Conservation (phyloP, 1,139 yeast species). For the Suhomyces panamericanus region DNA sequence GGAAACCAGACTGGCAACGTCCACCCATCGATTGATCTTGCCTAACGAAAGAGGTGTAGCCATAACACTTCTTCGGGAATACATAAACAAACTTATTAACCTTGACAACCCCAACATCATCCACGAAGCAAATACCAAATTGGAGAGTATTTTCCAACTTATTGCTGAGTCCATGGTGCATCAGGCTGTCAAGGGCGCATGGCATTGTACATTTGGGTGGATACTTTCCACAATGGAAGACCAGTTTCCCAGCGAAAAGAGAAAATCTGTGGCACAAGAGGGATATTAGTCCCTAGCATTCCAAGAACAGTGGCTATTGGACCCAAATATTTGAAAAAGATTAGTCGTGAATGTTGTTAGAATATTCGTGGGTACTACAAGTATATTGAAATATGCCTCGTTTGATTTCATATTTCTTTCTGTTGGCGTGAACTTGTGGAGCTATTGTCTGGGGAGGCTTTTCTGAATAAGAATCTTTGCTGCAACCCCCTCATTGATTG, state of each 20-base stretch:
- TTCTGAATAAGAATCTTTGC: too few relatives aligned
- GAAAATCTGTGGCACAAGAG: constrained; percentile 2
- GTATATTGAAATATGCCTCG: too few relatives aligned
- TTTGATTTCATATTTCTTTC: too few relatives aligned
- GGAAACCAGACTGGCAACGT: constrained; percentile 5
- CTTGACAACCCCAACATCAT: constrained; percentile 15
- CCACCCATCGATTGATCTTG: constrained; percentile 18
- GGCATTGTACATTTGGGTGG: constrained; percentile 21
- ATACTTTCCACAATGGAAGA: constrained; percentile 7
- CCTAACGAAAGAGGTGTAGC: constrained; percentile 30
- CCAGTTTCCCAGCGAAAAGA: constrained; percentile 1
- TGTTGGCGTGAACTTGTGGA: too few relatives aligned
- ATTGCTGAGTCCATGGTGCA: constrained; percentile 27
- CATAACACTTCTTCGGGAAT: constrained; percentile 22
- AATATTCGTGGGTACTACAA: too few relatives aligned
- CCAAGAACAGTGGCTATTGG: too few relatives aligned
- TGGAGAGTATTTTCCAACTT: constrained; percentile 22
- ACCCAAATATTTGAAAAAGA: too few relatives aligned
- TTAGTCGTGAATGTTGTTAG: too few relatives aligned
- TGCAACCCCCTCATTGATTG: too few relatives aligned
- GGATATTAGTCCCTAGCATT: not conserved
- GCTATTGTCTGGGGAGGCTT: too few relatives aligned
- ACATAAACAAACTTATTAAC: constrained; percentile 23
- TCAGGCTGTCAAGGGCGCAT: constrained; percentile 21
- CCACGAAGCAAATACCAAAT: constrained; percentile 18